A percentile compares a stretch with the other conserved stretches of the same genome.
Conservation (phyloP, 2,329 filamentous ascomycete genomes). For the Lasiodiplodia citricola region DNA sequence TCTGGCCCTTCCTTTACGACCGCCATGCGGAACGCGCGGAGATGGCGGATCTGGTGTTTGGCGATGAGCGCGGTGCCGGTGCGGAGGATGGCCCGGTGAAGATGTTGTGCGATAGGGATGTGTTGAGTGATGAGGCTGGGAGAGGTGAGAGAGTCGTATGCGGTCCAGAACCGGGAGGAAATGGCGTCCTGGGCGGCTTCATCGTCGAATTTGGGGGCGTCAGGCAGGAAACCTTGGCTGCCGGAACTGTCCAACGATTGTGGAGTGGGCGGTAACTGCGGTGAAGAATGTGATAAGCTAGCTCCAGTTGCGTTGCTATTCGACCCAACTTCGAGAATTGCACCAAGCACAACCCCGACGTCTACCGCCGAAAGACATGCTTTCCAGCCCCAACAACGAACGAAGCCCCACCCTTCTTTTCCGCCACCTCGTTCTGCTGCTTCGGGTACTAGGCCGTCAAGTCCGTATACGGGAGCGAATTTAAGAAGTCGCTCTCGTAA, state of each 20-base stretch:
- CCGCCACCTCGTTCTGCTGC: conserved; percentile 72
- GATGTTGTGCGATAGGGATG: conserved; percentile 82
- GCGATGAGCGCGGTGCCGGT: conserved; percentile 90
- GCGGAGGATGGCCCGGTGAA: conserved; percentile 90
- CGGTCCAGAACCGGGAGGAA: conserved; percentile 61
- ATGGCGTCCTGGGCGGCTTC: conserved; percentile 50
- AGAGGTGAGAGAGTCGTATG: conserved; percentile 60
- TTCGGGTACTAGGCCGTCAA: conserved; percentile 86
- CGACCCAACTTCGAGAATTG: conserved; percentile 85
- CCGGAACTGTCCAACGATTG: conserved; percentile 19
- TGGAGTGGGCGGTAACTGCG: conserved; percentile 32
- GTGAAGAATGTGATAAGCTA: background rate
- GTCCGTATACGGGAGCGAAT: conserved; percentile 89
- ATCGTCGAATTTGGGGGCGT: conserved; percentile 30
- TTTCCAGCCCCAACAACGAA: conserved; percentile 96
- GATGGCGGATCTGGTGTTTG: conserved; percentile 91
- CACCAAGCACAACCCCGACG: conserved; percentile 89
- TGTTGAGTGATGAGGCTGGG: conserved; percentile 76
- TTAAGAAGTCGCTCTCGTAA: conserved; percentile 84
- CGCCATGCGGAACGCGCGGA: conserved; percentile 91
- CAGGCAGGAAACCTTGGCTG: conserved; percentile 31
- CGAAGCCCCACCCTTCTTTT: conserved; percentile 96
- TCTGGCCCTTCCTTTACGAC: conserved; percentile 96
- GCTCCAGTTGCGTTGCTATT: conserved; percentile 29
- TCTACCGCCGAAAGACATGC: conserved; percentile 92